Evolutionary conservation across 192 early-diverging fungal species (phyloP).

Genomic region (Chytriomyces sp.): DNA sequence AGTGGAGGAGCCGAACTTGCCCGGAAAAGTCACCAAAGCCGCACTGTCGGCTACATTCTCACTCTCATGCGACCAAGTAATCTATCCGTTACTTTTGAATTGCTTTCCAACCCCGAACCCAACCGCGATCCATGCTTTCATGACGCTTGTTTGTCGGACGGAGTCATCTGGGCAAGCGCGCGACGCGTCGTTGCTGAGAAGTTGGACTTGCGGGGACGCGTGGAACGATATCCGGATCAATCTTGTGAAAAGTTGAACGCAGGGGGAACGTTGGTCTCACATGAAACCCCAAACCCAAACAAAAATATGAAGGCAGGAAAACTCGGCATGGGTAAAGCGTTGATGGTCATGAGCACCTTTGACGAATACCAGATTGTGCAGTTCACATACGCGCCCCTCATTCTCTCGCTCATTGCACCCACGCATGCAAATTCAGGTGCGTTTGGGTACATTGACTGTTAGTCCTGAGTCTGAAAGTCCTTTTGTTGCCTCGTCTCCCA

Average conservation of each 20-base stretch:
- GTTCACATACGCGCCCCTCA: slow-evolving; percentile 23
- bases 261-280: too few species aligned
- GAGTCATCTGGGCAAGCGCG: too few species aligned
- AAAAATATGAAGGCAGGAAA: slow-evolving; percentile 20
- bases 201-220: background rate
- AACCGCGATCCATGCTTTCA: too few species aligned
- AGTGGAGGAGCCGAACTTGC: slow-evolving; percentile 29
- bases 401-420: slow-evolving; percentile 27
- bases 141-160: too few species aligned
- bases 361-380: slow-evolving; percentile 36
- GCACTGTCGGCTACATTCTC: slow-evolving; percentile 32
- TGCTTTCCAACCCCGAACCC: too few species aligned
- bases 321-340: slow-evolving; percentile 27
- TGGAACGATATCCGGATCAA: too few species aligned
- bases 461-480: background rate
- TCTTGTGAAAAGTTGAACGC: too few species aligned
- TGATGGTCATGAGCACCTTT: slow-evolving; percentile 28
- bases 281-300: too few species aligned
- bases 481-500: background rate
- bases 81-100: background rate
- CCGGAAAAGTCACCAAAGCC: slow-evolving; percentile 24
- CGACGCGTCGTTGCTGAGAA: too few species aligned
- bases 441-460: background rate
- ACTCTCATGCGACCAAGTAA: slow-evolving; percentile 28
- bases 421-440: slow-evolving; percentile 24